These are phyloP conservation scores for Suhomyces sp. DNA, from an alignment of 805 yeast genomes.

Conservation along the genomic window DNA sequence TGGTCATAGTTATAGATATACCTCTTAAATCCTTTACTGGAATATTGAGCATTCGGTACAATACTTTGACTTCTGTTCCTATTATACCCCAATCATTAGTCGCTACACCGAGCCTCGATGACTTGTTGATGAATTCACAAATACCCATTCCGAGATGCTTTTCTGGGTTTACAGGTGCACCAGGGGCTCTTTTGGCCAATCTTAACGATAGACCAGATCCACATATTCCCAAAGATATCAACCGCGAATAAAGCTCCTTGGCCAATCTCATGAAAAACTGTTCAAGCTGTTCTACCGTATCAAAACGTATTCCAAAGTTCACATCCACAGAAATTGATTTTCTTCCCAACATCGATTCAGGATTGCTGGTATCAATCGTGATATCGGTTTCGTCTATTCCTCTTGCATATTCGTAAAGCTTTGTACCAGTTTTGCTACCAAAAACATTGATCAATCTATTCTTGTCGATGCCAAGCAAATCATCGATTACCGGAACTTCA, in stretches of 20 bases:
- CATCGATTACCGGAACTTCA: slow-evolving; percentile 32
- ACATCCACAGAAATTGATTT: slow-evolving; percentile 86
- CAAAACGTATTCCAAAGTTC: slow-evolving; percentile 86
- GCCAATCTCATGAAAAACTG: slow-evolving; percentile 57
- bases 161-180: slow-evolving; percentile 72
- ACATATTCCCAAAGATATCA: slow-evolving; percentile 44
- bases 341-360: slow-evolving; percentile 48
- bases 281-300: slow-evolving; percentile 59
- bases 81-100: slow-evolving; percentile 62
- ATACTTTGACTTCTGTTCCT: slow-evolving; percentile 55
- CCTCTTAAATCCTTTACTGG: slow-evolving; percentile 76
- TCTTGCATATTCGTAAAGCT: slow-evolving; percentile 55
- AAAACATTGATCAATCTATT: slow-evolving; percentile 44
- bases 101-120: slow-evolving; percentile 58
- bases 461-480: slow-evolving; percentile 36
- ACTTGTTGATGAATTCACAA: slow-evolving; percentile 64
- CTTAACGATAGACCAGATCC: slow-evolving; percentile 66
- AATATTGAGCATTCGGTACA: slow-evolving; percentile 56
- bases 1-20: slow-evolving; percentile 65
- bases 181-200: slow-evolving; percentile 58
- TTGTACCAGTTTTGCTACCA: slow-evolving; percentile 72
- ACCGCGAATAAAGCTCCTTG: slow-evolving; percentile 56
- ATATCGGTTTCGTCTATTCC: slow-evolving; percentile 69
- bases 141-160: slow-evolving; percentile 84
- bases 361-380: slow-evolving; percentile 49